Evolutionary conservation across 2,329 filamentous ascomycete species (phyloP), one percentile per base, ranked within the genome.

Genomic region (Cladosporium sp.): DNA sequence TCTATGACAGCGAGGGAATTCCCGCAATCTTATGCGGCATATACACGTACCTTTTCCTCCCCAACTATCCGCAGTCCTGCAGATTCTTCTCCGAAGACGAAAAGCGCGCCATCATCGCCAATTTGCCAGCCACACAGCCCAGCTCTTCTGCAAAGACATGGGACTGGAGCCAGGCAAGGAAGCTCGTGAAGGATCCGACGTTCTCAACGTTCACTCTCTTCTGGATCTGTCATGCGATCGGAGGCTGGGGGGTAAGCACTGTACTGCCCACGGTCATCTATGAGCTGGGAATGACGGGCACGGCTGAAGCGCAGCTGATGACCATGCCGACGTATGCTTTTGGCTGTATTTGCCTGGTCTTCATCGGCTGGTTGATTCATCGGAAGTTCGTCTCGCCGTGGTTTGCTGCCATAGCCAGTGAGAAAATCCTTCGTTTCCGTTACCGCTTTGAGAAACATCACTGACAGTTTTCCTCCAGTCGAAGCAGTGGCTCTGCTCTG

Each of bases 41-140:
- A 61, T 56, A 57, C 32, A 56, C 56, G 15, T 55, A 43, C 41
- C 53, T 79, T 72, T 67, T 70, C 38, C 79, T 85, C 60, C 69
- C 79, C 48, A 81, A 85, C 61, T 85, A 81, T 55, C 82, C 83
- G 2, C 68, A 66, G 3, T 73, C 67, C 1, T 80, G 83, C 1
- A 67, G 62, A 0, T 86, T 86, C 60, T 71, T 87, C 2, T 76
- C 70, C 0, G 60, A 71, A 2, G 69, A 76, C 4, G 58, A 64
- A 32, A 38, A 45, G 29, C 22, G 43, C 9, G 39, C 53, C 1
- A 51, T 63, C 7, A 19, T 59, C 6, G 45, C 36, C 19, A 55
- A 56, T 17, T 39, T 58, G 6, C 59, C 58, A 17, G 51, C 43
- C 13, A 58, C 56, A 1, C 59, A 63, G 42, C 57, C 58, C 2